Evolutionary conservation across 1,139 yeast species (phyloP).

Genomic region (Sugiyamaella paludigena): DNA sequence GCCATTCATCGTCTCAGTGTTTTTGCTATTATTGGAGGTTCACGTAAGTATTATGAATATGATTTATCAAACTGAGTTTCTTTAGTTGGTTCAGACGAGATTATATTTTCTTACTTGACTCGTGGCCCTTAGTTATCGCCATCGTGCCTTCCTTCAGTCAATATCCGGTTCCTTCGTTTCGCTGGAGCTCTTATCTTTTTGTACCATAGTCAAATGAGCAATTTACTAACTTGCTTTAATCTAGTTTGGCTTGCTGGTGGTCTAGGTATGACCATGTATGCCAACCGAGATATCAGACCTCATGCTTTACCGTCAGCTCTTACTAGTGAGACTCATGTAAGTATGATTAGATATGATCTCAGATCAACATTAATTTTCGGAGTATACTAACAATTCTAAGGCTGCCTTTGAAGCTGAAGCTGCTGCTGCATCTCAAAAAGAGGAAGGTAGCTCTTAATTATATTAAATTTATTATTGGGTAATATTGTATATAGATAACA

Average conservation of each 20-base stretch:
- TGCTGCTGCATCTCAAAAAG: constrained; percentile 11
- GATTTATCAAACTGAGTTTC: no score
- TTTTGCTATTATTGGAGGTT: constrained; percentile 65
- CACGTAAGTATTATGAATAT: constrained; percentile 43
- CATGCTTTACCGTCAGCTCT: constrained; percentile 16
- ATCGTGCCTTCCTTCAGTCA: no score
- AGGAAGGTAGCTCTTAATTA: constrained; percentile 10
- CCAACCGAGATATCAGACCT: constrained; percentile 38
- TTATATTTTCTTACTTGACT: no score
- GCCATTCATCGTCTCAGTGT: constrained; percentile 81
- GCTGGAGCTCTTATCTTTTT: no score
- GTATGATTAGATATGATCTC: background rate
- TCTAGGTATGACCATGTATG: constrained; percentile 59
- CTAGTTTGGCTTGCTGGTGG: constrained; percentile 54
- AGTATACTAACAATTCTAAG: constrained; percentile 14
- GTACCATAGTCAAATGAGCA: no score
- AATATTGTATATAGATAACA: background rate
- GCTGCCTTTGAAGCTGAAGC: constrained; percentile 12
- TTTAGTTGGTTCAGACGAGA: no score
- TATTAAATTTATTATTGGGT: constrained; percentile 9
- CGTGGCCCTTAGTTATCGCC: no score
- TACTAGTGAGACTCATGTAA: constrained; percentile 14
- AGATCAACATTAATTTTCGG: background rate
- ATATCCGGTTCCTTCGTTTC: no score
- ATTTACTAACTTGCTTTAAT: background rate